Evolutionary conservation across 2,329 filamentous ascomycete genomes (phyloP), one percentile per base, ranked within the genome.

Genomic region (Microcyclosporella mali): DNA sequence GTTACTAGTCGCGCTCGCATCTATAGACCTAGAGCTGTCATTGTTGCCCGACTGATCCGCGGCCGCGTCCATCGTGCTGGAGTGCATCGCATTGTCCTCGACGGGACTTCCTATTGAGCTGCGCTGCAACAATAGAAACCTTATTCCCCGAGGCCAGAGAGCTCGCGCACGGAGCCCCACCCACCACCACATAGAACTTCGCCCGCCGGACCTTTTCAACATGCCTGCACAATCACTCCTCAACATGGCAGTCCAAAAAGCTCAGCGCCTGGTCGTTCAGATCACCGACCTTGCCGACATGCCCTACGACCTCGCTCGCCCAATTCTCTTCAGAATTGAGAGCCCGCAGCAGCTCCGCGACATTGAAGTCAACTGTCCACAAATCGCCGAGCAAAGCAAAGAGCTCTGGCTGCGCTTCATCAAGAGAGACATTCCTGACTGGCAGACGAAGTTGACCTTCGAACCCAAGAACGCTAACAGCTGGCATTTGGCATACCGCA

Each of bases 391-490:
- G 29, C 72, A 84, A 43, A 81, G 81, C 30, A 74, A 70, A 15
- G 84, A 88, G 55, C 70, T 90, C 48, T 95, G 90, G 90, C 67
- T 79, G 32, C 75, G 78, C 19, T 77, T 95, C 57, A 92, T 97
- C 63, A 76, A 78, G 39, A 78, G 81, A 36, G 81, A 95, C 56
- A 85, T 95, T 49, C 80, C 81, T 2, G 69, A 78, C 43, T 82
- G 71, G 31, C 28, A 81, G 32, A 68, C 70, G 34, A 79, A 84
- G 59, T 76, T 78, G 18, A 9, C 21, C 21, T 25, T 25, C 21
- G 21, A 78, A 17, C 85, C 85, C 0, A 73, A 74, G 42, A 75
- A 86, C 49, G 78, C 82, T 0, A 70, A 71, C 28, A 80, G 79
- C 46, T 95, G 88, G 88, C 79, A 82, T 60, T 79, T 83, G 42